Conservation (phyloP, 139 green algal genomes). For the Nannochloris sp. region DNA sequence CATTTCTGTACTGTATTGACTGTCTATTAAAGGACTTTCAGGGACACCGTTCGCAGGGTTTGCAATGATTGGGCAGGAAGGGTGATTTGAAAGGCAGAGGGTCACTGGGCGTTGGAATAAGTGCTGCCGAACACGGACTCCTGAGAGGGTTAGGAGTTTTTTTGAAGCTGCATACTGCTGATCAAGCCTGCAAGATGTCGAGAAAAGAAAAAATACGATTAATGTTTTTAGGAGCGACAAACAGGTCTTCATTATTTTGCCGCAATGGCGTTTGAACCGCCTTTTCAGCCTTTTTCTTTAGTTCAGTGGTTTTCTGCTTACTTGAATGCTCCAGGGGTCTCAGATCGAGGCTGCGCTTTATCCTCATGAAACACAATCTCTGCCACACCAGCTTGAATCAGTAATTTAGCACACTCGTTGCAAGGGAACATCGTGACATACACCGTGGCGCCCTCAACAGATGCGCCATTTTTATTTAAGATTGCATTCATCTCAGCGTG, state of each 20-base stretch:
- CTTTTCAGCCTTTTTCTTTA: neutral
- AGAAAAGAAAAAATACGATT: neutral
- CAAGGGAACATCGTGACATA: constrained; percentile 99
- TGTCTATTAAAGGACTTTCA: too few relatives aligned
- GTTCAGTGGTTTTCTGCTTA: neutral
- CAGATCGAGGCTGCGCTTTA: constrained; percentile 12
- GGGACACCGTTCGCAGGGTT: neutral
- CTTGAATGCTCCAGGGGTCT: constrained; percentile 5
- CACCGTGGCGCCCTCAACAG: constrained; percentile 36
- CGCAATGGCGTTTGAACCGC: neutral
- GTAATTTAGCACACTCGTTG: constrained; percentile 98
- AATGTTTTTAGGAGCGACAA: neutral
- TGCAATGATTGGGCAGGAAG: neutral
- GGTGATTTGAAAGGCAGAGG: constrained; percentile 23
- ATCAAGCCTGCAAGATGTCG: constrained; percentile 25
- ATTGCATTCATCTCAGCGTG: constrained; percentile 98
- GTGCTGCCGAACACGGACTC: constrained; percentile 67
- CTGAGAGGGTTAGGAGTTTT: constrained; percentile 57
- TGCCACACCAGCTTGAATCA: constrained; percentile 83
- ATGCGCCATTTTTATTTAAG: constrained; percentile 88
- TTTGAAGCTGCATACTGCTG: constrained; percentile 58
- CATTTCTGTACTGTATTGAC: too few relatives aligned
- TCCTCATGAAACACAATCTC: constrained; percentile 89
- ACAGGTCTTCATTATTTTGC: neutral
- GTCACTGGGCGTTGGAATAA: constrained; percentile 21